Evolutionary conservation across 139 green algal species (phyloP).

Genomic region (Gonium pectorale): DNA sequence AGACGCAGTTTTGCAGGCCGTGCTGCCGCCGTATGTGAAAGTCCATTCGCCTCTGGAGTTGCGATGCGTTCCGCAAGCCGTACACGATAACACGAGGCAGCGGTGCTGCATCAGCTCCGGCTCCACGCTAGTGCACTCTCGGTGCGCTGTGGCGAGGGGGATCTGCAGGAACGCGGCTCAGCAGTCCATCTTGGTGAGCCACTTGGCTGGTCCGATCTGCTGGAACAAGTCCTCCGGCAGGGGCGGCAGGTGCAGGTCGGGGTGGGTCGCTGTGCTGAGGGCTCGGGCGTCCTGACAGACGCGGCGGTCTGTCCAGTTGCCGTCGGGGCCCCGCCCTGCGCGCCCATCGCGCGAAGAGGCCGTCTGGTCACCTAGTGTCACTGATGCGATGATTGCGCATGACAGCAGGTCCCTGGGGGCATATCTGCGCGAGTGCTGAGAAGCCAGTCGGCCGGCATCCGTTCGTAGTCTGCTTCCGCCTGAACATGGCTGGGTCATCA

Average conservation of each 20-base stretch:
- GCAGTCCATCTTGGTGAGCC: constrained; percentile 51
- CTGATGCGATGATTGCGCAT: too few relatives aligned
- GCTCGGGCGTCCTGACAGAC: constrained; percentile 41
- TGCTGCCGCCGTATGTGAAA: neutral
- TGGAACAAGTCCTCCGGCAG: constrained; percentile 43
- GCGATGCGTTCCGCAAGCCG: too few relatives aligned
- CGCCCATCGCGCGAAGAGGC: too few relatives aligned
- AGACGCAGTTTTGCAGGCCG: constrained; percentile 8
- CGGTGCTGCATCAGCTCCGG: too few relatives aligned
- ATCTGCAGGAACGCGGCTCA: constrained; percentile 48
- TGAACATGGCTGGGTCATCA: too few relatives aligned
- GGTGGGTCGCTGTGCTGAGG: constrained; percentile 33
- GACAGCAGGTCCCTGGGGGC: too few relatives aligned
- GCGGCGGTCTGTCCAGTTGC: constrained; percentile 24
- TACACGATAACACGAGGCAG: too few relatives aligned
- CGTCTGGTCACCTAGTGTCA: too few relatives aligned
- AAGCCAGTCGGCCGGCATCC: too few relatives aligned
- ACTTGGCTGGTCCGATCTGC: constrained; percentile 5
- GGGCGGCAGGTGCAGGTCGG: constrained; percentile 44
- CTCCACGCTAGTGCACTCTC: constrained; percentile 12
- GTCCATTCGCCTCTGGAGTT: constrained; percentile 37
- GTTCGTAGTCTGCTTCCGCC: too few relatives aligned
- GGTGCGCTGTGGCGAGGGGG: neutral
- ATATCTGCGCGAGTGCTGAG: too few relatives aligned
- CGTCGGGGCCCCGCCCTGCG: constrained; percentile 19